These are phyloP conservation scores for Cercospora nicotianae DNA, from an alignment of 2,329 filamentous ascomycete species.

Conservation along the genomic window DNA sequence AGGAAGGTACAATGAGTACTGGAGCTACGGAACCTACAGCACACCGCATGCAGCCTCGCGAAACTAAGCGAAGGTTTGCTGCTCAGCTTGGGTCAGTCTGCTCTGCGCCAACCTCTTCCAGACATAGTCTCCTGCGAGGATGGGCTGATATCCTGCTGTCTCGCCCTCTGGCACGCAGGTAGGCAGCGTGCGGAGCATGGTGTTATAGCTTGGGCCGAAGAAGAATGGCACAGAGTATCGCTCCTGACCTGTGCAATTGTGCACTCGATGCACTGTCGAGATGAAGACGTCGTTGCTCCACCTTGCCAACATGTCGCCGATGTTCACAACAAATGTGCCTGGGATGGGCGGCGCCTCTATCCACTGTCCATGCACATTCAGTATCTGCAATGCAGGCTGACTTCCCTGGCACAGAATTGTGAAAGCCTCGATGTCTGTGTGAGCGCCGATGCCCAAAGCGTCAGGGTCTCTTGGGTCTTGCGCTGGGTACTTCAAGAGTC, in stretches of 20 bases:
- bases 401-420: slow-evolving; percentile 28
- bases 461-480: slow-evolving; percentile 26
- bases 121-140: slow-evolving; percentile 31
- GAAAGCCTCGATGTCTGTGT: slow-evolving; percentile 35
- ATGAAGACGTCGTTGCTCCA: slow-evolving; percentile 50
- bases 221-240: slow-evolving; percentile 53
- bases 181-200: slow-evolving; percentile 23
- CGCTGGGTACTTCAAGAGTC: slow-evolving; percentile 44
- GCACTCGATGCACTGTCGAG: slow-evolving; percentile 49
- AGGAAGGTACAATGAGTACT: not conserved
- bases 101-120: slow-evolving; percentile 26
- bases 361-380: slow-evolving; percentile 44
- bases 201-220: slow-evolving; percentile 46
- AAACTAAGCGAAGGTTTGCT: slow-evolving; percentile 15
- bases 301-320: slow-evolving; percentile 53
- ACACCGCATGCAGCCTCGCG: not conserved
- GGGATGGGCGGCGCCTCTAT: slow-evolving; percentile 47
- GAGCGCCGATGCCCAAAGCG: slow-evolving; percentile 41
- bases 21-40: not conserved
- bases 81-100: slow-evolving; percentile 24
- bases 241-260: slow-evolving; percentile 45
- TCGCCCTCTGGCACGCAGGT: slow-evolving; percentile 23
- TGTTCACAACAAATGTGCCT: slow-evolving; percentile 53
- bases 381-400: slow-evolving; percentile 29
- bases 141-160: slow-evolving; percentile 26